Evolutionary conservation across 1,284 basidiomycete species (phyloP), one percentile per base, ranked within the genome.

Genomic region (Papiliotrema terrestris): DNA sequence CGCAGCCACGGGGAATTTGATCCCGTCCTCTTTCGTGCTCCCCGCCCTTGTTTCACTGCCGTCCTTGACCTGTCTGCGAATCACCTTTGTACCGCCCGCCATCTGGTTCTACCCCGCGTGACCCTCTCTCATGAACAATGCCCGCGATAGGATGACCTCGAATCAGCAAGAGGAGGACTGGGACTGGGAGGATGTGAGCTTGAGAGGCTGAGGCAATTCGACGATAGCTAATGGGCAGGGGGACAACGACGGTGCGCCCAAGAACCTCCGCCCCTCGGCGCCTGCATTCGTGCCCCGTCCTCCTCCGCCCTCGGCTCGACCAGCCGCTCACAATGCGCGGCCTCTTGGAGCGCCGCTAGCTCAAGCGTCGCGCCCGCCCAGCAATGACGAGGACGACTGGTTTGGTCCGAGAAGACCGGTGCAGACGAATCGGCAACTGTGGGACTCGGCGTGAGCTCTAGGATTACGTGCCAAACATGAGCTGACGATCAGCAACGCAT

Each of bases 401-500:
- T 64, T 66, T 32, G 44, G 63, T 39, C 61, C 59, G n/a, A 36
- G 52, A 23, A 55, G 55, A 19, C 59, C 59, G 35, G 53, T 54
- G 39, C 29, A 32, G 29, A 56, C 57, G 35, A 72, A 70, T 54
- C 54, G 66, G 20, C 61, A 67, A 42, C 61, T 72, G 45, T 72
- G 70, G 70, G 63, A 70, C 35, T 57, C 59, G 41, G 70, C 70
- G 70, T 72, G 53, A 62, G 70, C 62, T 26, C 13, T n/a, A 5
- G 17, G 13, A 17, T 23, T 26, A 26, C 23, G 37, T 15, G 17
- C 17, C 41, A n/a, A n/a, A n/a, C n/a, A n/a, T 29, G 13, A 35
- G 22, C 32, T 32, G 23, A 48, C 13, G 15, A 8, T 15, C 49
- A 50, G 49, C 8, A 50, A 50, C n/a, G 20, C 49, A 9, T 23